Evolutionary conservation across 129 eudicot genomes (phyloP), one percentile per base, ranked within the genome.

Genomic region (Chrysanthemum lavandulifolium): DNA sequence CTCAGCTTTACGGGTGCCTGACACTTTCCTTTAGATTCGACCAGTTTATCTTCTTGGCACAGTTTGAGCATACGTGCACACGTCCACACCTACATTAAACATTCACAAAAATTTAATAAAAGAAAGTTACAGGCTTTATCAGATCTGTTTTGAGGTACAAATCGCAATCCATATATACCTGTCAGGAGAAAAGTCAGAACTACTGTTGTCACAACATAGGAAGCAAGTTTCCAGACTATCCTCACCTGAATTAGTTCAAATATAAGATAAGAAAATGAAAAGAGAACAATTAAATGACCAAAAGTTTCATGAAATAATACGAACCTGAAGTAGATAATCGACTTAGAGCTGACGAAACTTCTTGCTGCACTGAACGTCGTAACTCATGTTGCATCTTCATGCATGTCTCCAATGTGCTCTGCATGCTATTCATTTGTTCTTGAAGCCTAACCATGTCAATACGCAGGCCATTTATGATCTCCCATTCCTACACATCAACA

Each of bases 311-410:
- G 10, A 1, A 23, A 4, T 64, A 55, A 43, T 21, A 67, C 70
- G 6, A 1, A 76, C 81, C 73, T 48, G 89, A 73, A 69, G 12
- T 15, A 61, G 66, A 66, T 43, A 73, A 13, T 49, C 96, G 84
- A 65, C 85, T 86, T 29, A 85, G 73, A 49, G 97, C 96, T 2
- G 96, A 91, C 25, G 95, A 95, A 65, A 95, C 87, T 58, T 91
- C 97, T 72, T 86, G 90, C 13, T 84, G 83, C 47, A 95, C 83
- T 7, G 91, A 76, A 10, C 82, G 83, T 80, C 91, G 92, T 83
- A 95, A 73, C 81, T 95, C 97, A 36, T 85, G 80, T 76, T 95
- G 97, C 90, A 88, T 88, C 19, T 85, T 95, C 90, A 91, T 91
- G 85, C 97, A 95, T 18, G 87, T 79, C 75, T 95, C 99, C 31